These are phyloP conservation scores for Maudiozyma pseudohumilis DNA, from an alignment of 805 yeast species.

Conservation along the genomic window DNA sequence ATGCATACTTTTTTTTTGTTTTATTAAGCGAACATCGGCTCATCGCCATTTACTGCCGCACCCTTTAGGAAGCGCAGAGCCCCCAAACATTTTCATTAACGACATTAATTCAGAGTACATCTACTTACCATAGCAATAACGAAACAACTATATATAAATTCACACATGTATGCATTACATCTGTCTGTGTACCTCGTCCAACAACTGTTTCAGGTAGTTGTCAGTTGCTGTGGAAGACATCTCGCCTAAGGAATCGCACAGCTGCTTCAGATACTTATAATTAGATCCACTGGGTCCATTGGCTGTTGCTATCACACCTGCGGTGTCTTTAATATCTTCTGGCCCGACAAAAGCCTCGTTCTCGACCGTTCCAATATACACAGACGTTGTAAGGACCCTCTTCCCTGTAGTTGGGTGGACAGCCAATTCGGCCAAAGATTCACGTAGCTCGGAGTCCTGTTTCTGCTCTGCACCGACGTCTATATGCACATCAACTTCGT, in stretches of 20 bases:
- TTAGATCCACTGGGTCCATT: constrained; percentile 80
- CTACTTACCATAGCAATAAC: no score
- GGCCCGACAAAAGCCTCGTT: constrained; percentile 84
- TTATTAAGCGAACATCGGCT: no score
- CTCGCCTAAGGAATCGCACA: constrained; percentile 41
- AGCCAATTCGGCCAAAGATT: constrained; percentile 24
- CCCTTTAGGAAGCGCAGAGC: no score
- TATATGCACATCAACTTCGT: constrained; percentile 54
- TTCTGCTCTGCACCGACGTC: constrained; percentile 20
- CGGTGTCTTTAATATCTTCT: constrained; percentile 50
- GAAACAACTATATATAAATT: neutral
- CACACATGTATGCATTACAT: neutral
- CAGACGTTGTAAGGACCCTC: constrained; percentile 42
- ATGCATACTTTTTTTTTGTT: no score
- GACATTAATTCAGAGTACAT: no score
- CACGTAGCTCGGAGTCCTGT: constrained; percentile 16
- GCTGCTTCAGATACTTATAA: constrained; percentile 51
- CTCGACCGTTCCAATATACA: constrained; percentile 75
- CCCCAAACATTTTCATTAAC: no score
- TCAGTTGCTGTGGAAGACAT: constrained; percentile 29
- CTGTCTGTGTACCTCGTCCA: constrained; percentile 20
- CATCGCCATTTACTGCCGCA: no score
- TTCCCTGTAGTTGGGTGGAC: constrained; percentile 29
- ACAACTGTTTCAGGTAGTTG: constrained; percentile 33
- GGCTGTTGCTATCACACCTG: constrained; percentile 44